Percentiles rank a stretch among this genome's conserved stretches.
Conservation (phyloP, 108 stramenopile genomes). For the Halocafeteria seosinensis region DNA sequence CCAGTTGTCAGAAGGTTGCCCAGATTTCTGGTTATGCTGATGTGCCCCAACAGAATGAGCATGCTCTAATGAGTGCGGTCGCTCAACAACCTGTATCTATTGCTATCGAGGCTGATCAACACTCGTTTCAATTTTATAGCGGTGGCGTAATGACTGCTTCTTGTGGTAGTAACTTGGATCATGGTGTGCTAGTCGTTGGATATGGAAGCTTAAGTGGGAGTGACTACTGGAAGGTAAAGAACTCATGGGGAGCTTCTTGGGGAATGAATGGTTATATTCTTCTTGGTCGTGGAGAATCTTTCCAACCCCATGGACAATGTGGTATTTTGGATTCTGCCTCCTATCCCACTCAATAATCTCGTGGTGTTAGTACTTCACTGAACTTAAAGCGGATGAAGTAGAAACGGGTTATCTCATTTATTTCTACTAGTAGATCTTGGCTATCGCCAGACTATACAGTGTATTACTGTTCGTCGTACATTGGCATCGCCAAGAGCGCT, state of each 20-base stretch:
- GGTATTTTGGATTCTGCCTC: slow-evolving; percentile 4
- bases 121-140: slow-evolving; percentile 23
- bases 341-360: slow-evolving; percentile 3
- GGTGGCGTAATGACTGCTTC: slow-evolving; percentile 15
- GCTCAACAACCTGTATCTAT: slow-evolving; percentile 33
- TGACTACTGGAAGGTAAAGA: slow-evolving; percentile 6
- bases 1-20: background rate
- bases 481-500: too few species aligned
- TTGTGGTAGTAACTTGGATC: slow-evolving; percentile 64
- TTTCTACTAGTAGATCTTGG: too few species aligned
- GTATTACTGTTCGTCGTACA: too few species aligned
- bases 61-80: slow-evolving; percentile 31
- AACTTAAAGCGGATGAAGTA: too few species aligned
- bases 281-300: background rate
- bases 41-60: background rate
- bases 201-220: slow-evolving; percentile 44
- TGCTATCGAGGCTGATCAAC: slow-evolving; percentile 29
- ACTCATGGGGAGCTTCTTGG: slow-evolving; percentile 23
- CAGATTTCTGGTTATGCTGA: background rate
- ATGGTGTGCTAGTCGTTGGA: slow-evolving; percentile 86
- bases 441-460: too few species aligned
- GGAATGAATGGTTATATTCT: slow-evolving; percentile 18
- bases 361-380: too few species aligned
- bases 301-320: slow-evolving; percentile 6
- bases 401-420: too few species aligned